These are phyloP conservation scores for Isabelozyma heimii DNA, from an alignment of 805 yeast species.

Conservation along the genomic window DNA sequence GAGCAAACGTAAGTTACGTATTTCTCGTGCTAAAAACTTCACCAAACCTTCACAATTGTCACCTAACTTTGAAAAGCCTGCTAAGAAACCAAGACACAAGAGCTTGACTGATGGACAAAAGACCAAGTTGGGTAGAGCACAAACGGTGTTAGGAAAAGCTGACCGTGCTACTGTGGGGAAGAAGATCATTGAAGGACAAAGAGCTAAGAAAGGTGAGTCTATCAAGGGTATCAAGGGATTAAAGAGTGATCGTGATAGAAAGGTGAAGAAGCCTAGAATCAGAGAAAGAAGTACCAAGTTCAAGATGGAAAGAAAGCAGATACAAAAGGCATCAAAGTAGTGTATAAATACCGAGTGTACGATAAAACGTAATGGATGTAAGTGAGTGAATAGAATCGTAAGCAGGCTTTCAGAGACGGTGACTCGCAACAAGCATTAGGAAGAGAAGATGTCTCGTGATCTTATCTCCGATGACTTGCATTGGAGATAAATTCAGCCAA, in stretches of 20 bases:
- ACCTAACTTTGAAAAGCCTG: slow-evolving; percentile 33
- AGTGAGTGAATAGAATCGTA: background rate
- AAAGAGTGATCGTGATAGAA: slow-evolving; percentile 30
- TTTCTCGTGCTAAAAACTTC: slow-evolving; percentile 52
- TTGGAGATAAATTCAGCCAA: too few relatives aligned
- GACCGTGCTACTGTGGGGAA: slow-evolving; percentile 69
- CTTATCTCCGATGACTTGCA: too few relatives aligned
- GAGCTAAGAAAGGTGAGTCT: slow-evolving; percentile 69
- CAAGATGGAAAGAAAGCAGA: slow-evolving; percentile 35
- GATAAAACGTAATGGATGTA: background rate
- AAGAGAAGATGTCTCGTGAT: background rate
- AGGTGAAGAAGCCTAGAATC: slow-evolving; percentile 56
- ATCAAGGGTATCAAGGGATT: slow-evolving; percentile 62
- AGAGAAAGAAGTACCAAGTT: slow-evolving; percentile 53
- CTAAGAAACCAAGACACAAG: slow-evolving; percentile 5
- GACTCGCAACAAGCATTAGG: background rate
- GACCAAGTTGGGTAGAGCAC: slow-evolving; percentile 79
- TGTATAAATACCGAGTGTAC: background rate
- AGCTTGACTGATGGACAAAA: slow-evolving; percentile 61
- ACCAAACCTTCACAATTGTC: slow-evolving; percentile 41
- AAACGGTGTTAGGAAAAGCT: slow-evolving; percentile 70
- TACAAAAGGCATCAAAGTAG: slow-evolving; percentile 12
- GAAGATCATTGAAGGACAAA: slow-evolving; percentile 64
- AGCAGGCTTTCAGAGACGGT: background rate
- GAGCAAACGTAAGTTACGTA: slow-evolving; percentile 64